A percentile compares a stretch with the other conserved stretches of the same genome.
Evolutionary conservation across 768 basidiomycete species (phyloP).

Genomic region (Pholiota molesta): DNA sequence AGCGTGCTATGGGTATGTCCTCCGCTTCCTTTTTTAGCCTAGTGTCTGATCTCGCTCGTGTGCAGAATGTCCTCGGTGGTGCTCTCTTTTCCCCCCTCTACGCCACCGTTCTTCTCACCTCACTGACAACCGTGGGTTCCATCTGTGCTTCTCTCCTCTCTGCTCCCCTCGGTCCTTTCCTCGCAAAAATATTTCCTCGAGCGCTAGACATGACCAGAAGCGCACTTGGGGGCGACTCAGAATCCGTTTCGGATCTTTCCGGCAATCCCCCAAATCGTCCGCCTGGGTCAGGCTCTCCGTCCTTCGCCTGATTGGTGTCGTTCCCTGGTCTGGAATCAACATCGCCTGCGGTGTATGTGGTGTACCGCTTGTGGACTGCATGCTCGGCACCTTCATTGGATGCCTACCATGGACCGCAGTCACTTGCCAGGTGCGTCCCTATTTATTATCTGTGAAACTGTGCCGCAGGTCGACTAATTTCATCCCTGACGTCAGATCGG

Average conservation of each 20-base stretch:
- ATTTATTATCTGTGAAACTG: slow-evolving; percentile 20
- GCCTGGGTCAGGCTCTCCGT: slow-evolving; percentile 88
- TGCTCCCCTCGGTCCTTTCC: slow-evolving; percentile 81
- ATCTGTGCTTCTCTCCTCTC: slow-evolving; percentile 79
- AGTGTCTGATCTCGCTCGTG: slow-evolving; percentile 13
- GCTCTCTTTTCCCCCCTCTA: slow-evolving; percentile 82
- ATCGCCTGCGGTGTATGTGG: slow-evolving; percentile 93
- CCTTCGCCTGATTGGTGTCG: slow-evolving; percentile 87
- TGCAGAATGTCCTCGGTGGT: slow-evolving; percentile 87
- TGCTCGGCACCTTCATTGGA: slow-evolving; percentile 83
- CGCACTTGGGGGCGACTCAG: slow-evolving; percentile 72
- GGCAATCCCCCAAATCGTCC: slow-evolving; percentile 37
- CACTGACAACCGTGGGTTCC: slow-evolving; percentile 88
- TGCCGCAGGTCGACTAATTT: slow-evolving; percentile 11
- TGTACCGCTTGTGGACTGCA: slow-evolving; percentile 73
- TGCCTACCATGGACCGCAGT: slow-evolving; percentile 90
- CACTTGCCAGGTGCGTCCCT: slow-evolving; percentile 73
- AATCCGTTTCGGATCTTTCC: slow-evolving; percentile 42
- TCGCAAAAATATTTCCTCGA: slow-evolving; percentile 80
- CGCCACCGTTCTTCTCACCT: slow-evolving; percentile 80
- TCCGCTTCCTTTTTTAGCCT: slow-evolving; percentile 13
- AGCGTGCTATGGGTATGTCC: slow-evolving; percentile 83
- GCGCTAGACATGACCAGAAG: slow-evolving; percentile 84
- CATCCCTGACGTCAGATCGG: slow-evolving; percentile 61
- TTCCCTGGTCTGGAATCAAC: slow-evolving; percentile 98